Base-by-base conservation (phyloP, 495 filamentous ascomycete genomes). In the Penicillium waksmanii region DNA sequence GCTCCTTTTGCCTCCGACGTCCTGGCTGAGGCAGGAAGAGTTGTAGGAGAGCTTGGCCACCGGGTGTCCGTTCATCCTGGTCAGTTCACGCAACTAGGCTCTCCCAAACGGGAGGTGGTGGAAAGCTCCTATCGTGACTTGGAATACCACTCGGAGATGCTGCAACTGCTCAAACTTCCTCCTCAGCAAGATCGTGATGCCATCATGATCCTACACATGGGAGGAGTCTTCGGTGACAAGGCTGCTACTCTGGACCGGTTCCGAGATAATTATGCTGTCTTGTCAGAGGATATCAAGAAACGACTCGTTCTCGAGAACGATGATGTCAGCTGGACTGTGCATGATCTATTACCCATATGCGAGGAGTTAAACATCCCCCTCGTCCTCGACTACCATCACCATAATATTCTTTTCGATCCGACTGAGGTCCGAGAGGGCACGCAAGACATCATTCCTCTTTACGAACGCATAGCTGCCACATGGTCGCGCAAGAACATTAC, bases 131-230 rank as follows among this genome's bases (percentile, higher is more conserved):
- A 93, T 9, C 85, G 93, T 3, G 95, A 97, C 74, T 82, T 98
- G 0, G 90, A 90, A 48, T 98, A 95, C 63, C 94, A 97, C 69
- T 87, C 89, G 36, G 93, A 98, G 72, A 72, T 97, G 79, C 82
- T 97, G 0, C 82, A 82, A 11, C 82, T 96, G 1, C 85, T 97
- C 15, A 87, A 83, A 19, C 77, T 97, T 0, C 90, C 92, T 0
- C 83, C 85, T 17, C 93, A 98, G 68, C 83, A 87, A 55, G 80
- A 97, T 68, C 87, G 88, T 19, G 92, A 97, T 72, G 93, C 95
- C 6, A 86, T 97, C 42, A 95, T 98, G 91, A 92, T 97, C 56
- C 68, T 98, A 3, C 95, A 98, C 65, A 92, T 98, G 85, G 95
- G 93, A 18, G 95, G 95, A 13, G 84, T 90, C 0, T 97, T 93